Evolutionary conservation across 208 protist genomes (phyloP), one percentile per base, ranked within the genome.

Genomic region (Plasmodiophora brassicae): DNA sequence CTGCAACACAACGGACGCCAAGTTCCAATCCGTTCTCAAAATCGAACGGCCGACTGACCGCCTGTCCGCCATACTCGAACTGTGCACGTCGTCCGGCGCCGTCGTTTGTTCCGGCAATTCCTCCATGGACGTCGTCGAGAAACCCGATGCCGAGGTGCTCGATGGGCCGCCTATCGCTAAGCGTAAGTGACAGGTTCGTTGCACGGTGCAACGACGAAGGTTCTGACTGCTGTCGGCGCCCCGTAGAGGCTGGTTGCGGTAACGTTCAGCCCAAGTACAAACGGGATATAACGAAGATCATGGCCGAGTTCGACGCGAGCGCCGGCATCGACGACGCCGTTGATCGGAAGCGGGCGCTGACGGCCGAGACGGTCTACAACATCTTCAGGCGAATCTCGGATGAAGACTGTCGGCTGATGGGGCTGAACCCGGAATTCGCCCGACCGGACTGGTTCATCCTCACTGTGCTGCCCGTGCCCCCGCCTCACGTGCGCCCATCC

Each of bases 401-500:
- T 53, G 91, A 94, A 20, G 95, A 98, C 88, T 90, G 87, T 1
- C 25, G 44, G 41, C 14, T 89, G 1, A 72, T 98, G 41, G 96
- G 97, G 41, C 91, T 98, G 43, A 87, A 98, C 84, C 95, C 95
- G 0, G 60, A 95, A 20, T 93, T 91, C 57, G 88, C 89, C 0
- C 90, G 89, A 46, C 96, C 96, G 20, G 94, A 97, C 41, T 97
- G 95, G 94, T 95, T 99, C 90, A 93, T 99, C 22, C 53, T 99
- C 0, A 99, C 95, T 0, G 91, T 96, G 28, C 85, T 95, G 36
- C 98, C 98, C 28, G 96, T 99, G 10, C 95, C 97, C 0, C 98
- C 98, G 84, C 97, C 98, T 43, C 93, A 95, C 84, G 98, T 99
- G 46, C 94, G 98, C n/a, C 98, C 98, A 0, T 94, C 96, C 38